Evolutionary conservation across 2,329 filamentous ascomycete species (phyloP).

Genomic region (Xylariaceae sp.): DNA sequence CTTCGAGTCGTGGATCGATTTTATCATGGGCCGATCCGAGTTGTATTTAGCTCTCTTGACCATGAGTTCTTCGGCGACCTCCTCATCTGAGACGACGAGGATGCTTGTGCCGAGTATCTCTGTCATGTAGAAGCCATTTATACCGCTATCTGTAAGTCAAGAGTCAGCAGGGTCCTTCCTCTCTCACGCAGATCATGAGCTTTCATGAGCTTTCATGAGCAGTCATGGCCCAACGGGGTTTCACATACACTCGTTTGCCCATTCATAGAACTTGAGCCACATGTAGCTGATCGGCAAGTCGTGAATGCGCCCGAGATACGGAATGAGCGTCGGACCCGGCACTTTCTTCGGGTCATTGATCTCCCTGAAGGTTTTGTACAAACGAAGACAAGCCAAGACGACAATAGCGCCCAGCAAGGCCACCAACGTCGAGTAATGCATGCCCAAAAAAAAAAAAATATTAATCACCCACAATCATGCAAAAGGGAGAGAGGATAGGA

Average conservation of each 20-base stretch:
- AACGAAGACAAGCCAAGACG: slow-evolving; percentile 21
- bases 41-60: slow-evolving; percentile 47
- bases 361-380: slow-evolving; percentile 27
- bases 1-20: slow-evolving; percentile 49
- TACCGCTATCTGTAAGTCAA: slow-evolving; percentile 21
- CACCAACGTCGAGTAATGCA: slow-evolving; percentile 27
- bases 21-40: slow-evolving; percentile 44
- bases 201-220: no score
- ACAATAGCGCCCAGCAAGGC: slow-evolving; percentile 21
- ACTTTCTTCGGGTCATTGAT: slow-evolving; percentile 30
- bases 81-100: slow-evolving; percentile 46
- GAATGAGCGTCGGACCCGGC: slow-evolving; percentile 32
- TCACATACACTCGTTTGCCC: slow-evolving; percentile 27
- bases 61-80: slow-evolving; percentile 47
- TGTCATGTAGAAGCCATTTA: slow-evolving; percentile 32
- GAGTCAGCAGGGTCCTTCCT: not conserved
- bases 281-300: slow-evolving; percentile 43
- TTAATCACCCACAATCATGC: not conserved
- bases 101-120: slow-evolving; percentile 34
- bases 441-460: slow-evolving; percentile 5
- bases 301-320: slow-evolving; percentile 37
- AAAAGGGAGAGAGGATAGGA: not conserved
- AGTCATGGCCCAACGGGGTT: not conserved
- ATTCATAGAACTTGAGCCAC: slow-evolving; percentile 49
- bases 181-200: not conserved